Base-by-base conservation (phyloP, 805 yeast genomes). In the Wickerhamomyces hampshirensis region DNA sequence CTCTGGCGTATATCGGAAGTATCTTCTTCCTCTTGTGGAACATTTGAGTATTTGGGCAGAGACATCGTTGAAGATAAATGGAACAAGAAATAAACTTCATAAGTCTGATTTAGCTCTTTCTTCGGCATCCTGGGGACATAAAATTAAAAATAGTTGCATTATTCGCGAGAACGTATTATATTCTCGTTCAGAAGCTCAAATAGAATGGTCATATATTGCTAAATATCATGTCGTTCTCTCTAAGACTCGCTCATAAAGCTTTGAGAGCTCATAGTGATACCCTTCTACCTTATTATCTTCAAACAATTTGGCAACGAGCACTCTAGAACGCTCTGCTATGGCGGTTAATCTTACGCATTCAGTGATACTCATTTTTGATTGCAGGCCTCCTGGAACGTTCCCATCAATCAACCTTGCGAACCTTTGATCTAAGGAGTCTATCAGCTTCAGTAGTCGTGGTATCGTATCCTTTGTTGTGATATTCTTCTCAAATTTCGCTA, bases 311-410 rank as follows among this genome's bases (percentile, higher is more conserved):
- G 66, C 60, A 4, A 75, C 50, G 14, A 55, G 61, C 4, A 69
- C 47, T 30, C 84, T 59, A 18, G 79, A 57, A 18, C 82, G 59
- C 44, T 72, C 74, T 0, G 75, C 73, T 13, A 77, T 72, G 1
- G 77, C 72, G 21, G 62, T 58, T 15, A 77, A 60, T 37, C 84
- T 59, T 5, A 76, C 73, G 4, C 56, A 50, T 35, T 76, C 81
- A 0, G 84, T 78, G 6, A 55, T 57, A 21, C 62, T 65, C 55
- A 75, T 55, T 9, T 52, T 44, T 4, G 26, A 8, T 21, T 21
- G 7, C 23, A 24, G 34, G 9, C 38, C 50, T 18, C 64, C 68
- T 8, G 63, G 62, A 11, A 58, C 54, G 5, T 43, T 43, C 11
- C 66, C 66, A 31, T 53, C 62, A 2, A 69, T 52, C 15, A 72